Conservation (phyloP, 345 rosid species). For the Eucalyptus camaldulensis region DNA sequence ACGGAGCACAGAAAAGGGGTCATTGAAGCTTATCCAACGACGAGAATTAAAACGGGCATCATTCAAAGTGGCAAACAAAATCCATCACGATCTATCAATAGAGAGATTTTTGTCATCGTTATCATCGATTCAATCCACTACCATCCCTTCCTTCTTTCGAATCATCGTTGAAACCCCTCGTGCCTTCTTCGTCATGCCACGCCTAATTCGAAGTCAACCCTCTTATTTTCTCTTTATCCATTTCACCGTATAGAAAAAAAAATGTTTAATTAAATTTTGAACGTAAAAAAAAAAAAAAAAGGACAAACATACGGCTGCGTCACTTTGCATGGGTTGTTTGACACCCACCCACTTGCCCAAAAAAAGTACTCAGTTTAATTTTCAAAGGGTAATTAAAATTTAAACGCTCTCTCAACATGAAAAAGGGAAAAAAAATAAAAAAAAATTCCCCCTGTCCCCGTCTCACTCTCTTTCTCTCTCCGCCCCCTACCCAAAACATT, state of each 20-base stretch:
- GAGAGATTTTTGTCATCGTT: neutral
- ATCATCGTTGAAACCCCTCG: neutral
- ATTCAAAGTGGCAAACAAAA: neutral
- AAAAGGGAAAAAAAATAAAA: accelerated
- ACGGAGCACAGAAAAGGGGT: neutral
- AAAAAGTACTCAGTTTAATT: neutral
- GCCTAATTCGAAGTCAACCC: neutral
- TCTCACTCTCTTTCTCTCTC: no score
- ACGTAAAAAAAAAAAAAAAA: neutral
- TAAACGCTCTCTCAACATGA: neutral
- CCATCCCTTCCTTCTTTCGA: neutral
- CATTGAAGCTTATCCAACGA: neutral
- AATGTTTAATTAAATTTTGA: no score
- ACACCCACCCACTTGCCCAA: neutral
- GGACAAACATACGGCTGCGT: neutral
- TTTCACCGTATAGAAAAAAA: neutral
- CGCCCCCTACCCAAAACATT: no score
- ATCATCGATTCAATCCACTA: neutral
- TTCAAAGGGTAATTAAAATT: neutral
- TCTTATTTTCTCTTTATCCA: neutral
- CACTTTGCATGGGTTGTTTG: neutral
- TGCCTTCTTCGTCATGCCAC: neutral
- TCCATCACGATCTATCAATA: neutral
- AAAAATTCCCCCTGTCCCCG: neutral
- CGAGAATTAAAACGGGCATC: neutral